phyloP scores from a whole-genome alignment of 352 stramenopile genomes.

The Phytophthora chlamydospora region DNA sequence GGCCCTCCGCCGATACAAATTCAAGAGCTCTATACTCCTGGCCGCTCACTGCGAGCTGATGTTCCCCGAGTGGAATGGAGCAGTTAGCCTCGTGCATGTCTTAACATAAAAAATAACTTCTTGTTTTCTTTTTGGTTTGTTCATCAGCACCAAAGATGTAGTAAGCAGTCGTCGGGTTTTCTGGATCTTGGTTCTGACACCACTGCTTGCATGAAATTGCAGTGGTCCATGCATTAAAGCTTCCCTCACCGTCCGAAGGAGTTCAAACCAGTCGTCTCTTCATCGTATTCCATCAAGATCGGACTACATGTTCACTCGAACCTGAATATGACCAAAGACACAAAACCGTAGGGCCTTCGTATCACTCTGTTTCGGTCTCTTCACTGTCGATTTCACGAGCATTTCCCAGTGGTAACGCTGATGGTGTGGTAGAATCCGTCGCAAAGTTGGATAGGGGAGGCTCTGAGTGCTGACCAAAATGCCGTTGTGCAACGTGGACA shows the following conservation, averaged over 20 bases:
- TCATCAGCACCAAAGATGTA: no score
- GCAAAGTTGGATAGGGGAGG: background rate
- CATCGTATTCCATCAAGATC: no score
- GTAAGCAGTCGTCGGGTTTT: no score
- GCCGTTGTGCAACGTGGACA: conserved; percentile 5
- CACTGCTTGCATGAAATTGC: no score
- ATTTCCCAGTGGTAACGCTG: background rate
- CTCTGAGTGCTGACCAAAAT: background rate
- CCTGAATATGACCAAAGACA: no score
- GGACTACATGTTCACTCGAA: no score
- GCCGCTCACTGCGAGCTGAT: background rate
- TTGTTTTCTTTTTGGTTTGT: no score
- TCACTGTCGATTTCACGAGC: conserved; percentile 22
- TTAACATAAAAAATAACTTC: conserved; percentile 9
- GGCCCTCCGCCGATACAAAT: conserved; percentile 10
- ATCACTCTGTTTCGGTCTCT: conserved; percentile 35
- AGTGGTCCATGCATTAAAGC: no score
- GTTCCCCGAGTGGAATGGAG: conserved; percentile 1
- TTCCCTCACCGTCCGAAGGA: no score
- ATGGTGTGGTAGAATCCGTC: background rate
- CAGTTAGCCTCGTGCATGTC: conserved; percentile 1
- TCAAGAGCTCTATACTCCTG: conserved; percentile 29
- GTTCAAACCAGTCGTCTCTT: no score
- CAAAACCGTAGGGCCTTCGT: no score
- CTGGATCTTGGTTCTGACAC: no score